Base-by-base conservation (phyloP, 2,329 filamentous ascomycete species). In the Gnomoniopsis sp. region DNA sequence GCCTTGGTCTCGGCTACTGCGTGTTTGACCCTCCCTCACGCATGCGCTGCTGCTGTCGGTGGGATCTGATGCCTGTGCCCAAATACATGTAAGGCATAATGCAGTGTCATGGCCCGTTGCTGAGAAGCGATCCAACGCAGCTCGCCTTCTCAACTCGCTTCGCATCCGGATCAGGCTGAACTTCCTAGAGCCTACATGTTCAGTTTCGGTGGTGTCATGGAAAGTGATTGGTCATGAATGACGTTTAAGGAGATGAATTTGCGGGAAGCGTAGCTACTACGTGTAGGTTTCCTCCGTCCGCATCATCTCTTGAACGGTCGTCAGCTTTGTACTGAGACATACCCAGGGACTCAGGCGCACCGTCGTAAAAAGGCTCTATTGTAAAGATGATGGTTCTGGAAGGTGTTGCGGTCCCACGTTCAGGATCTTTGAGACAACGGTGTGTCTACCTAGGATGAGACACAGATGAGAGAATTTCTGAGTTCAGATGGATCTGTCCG, bases 121-220 rank as follows among this genome's bases (percentile, higher is more conserved):
- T 14, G 30, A 6, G 19, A 43, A 48, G 43, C 19, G 33, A 49
- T 26, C 21, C 47, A 44, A 58, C 41, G 59, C 59, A 61, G 55
- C 55, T 58, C 55, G 59, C 55, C 55, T 61, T 41, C 48, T 49
- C 38, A 22, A 46, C 41, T 55, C 59, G 59, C 47, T 58, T 52
- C 23, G 15, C 36, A 46, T 47, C 30, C 33, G 30, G n/a, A 23
- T 34, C 33, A 52, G 59, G 51, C 59, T 51, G 47, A 47, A 30
- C n/a, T 44, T 26, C 33, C 55, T 41, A 12, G 55, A 52, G 55
- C 55, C 52, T 58, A 55, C 55, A 58, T 55, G 33, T 52, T 6
- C 54, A 36, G 8, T 23, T 30, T 36, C 51, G 49, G 55, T 34
- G 41, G 55, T 58, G 51, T 49, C 34, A 61, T 50, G 26, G 34